Evolutionary conservation across 495 filamentous ascomycete genomes (phyloP).

Genomic region (Aspergillus diversus): DNA sequence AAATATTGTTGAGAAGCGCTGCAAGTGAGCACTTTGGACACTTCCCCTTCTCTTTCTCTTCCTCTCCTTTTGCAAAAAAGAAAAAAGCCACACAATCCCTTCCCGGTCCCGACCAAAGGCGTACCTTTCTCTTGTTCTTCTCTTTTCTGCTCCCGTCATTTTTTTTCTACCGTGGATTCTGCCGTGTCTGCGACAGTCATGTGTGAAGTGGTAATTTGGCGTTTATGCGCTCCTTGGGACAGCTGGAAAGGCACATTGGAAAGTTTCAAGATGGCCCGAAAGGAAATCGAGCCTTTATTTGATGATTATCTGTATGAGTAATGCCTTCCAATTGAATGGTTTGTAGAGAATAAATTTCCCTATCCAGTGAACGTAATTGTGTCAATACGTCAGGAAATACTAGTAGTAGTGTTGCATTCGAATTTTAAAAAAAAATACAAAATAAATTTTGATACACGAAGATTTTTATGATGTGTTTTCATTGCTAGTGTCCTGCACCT

Average conservation of each 20-base stretch:
- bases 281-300: neutral
- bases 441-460: no score
- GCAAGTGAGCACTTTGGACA: constrained; percentile 42
- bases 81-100: no score
- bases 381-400: no score
- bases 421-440: no score
- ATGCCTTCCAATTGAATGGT: constrained; percentile 15
- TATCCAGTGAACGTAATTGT: no score
- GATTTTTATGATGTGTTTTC: neutral
- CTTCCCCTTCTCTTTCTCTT: constrained; percentile 9
- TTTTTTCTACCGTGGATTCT: neutral
- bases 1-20: constrained; percentile 65
- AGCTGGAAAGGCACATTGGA: constrained; percentile 15
- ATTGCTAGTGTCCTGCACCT: neutral
- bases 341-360: neutral
- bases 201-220: constrained; percentile 7
- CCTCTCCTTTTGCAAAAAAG: constrained; percentile 1
- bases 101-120: no score
- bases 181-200: neutral
- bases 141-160: neutral
- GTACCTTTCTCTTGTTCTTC: neutral
- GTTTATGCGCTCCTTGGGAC: constrained; percentile 15
- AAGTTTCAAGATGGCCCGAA: neutral
- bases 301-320: constrained; percentile 17
- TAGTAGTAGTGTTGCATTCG: no score